Base-by-base conservation (phyloP, 306 rosid species). In the Medicago arabica region DNA sequence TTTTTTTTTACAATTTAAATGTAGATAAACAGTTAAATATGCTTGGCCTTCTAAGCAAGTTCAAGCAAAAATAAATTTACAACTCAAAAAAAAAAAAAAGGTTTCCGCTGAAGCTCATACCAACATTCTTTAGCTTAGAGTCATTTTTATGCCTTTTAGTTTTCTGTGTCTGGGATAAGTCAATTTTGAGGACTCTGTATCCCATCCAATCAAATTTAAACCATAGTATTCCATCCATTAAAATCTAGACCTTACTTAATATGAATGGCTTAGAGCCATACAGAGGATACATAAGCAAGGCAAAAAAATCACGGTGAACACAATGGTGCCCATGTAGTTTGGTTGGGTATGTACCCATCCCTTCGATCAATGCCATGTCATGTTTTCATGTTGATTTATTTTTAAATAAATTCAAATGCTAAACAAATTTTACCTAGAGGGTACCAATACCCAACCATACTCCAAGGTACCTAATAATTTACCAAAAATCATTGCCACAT, bases 161-260 rank as follows among this genome's bases (percentile, higher is more conserved):
- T 46, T 46, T 68, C 10, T 8, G 6, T 41, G 21, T 8, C 61
- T 51, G 23, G 71, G 54, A 69, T 74, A 72, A 51, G 58, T 38
- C 71, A 25, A 53, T 46, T 58, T 50, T 5, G 3, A 65, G 31
- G 55, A 57, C 8, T 9, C 40, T 2, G 23, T 9, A 36, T 62
- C 23, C 7, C 7, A 34, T n/a, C 6, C 12, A 6, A 13, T 13
- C 66, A 60, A 25, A 6, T 23, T 16, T 58, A 58, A 9, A 23
- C 36, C 16, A n/a, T n/a, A n/a, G 23, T 9, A 36, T 62, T 14
- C 7, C 7, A 34, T n/a, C 6, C 12, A 6, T 25, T 13, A 40
- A 60, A 25, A 6, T 23, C 38, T 58, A 58, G 16, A 23, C 36
- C 16, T 11, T n/a, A 23, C 16, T 23, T 58, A 23, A 23, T 58